A percentile compares a stretch with the other conserved stretches of the same genome.
Conservation (phyloP, 805 yeast genomes). For the Schwanniomyces polymorphus region DNA sequence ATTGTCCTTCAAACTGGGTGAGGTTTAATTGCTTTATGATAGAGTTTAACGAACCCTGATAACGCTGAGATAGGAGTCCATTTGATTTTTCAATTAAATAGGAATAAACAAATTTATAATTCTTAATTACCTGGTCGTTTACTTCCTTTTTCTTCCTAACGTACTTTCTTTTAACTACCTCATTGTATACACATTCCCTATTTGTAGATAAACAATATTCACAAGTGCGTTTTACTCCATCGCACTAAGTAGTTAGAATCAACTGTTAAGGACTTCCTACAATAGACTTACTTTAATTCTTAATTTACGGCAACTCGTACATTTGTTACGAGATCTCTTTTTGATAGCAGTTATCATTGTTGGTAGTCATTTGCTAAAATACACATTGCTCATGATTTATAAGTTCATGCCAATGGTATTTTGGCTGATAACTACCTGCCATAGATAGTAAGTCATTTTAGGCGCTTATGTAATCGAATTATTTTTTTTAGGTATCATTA, state of each 20-base stretch:
- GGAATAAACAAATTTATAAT: background rate
- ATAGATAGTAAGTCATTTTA: no score
- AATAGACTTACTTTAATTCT: constrained; percentile 10
- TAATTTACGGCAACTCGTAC: constrained; percentile 12
- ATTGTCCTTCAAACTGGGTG: constrained; percentile 17
- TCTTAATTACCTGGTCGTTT: background rate
- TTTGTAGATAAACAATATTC: constrained; percentile 26
- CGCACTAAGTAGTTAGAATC: constrained; percentile 13
- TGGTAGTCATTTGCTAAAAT: background rate
- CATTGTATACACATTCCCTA: constrained; percentile 19
- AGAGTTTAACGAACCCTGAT: constrained; percentile 8
- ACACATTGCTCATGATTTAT: no score
- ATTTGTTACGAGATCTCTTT: constrained; percentile 5
- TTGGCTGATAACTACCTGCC: no score
- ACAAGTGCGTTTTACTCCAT: constrained; percentile 23
- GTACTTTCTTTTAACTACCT: background rate
- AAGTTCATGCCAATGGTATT: no score
- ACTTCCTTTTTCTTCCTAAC: background rate
- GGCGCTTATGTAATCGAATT: no score
- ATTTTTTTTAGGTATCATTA: no score
- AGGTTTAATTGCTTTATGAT: constrained; percentile 12
- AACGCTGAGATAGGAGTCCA: background rate
- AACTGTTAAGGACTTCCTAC: background rate
- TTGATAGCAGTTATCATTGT: background rate
- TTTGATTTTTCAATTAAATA: background rate